Percentiles rank a stretch among this genome's conserved stretches.
Conservation (phyloP, 371 early-diverging fungal genomes). For the Apophysomyces variabilis region DNA sequence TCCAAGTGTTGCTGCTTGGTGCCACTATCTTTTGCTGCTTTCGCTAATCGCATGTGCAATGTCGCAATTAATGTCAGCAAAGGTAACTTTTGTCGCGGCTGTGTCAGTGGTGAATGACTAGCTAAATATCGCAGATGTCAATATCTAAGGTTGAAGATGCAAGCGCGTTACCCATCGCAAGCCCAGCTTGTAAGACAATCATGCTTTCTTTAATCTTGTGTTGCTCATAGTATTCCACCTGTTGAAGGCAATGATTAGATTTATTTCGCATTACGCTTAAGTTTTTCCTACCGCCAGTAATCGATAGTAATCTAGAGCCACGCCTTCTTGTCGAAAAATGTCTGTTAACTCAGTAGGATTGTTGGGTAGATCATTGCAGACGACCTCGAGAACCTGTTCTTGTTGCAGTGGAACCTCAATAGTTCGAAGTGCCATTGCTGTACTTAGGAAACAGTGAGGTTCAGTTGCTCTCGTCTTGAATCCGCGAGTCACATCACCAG, state of each 20-base stretch:
- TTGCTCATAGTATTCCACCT: slow-evolving; percentile 83
- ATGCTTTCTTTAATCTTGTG: slow-evolving; percentile 65
- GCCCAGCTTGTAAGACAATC: slow-evolving; percentile 61
- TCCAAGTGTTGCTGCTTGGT: slow-evolving; percentile 62
- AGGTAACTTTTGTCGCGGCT: slow-evolving; percentile 67
- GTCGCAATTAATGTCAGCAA: slow-evolving; percentile 70
- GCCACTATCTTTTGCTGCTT: slow-evolving; percentile 38
- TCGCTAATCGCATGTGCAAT: slow-evolving; percentile 67
- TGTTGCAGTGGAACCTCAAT: slow-evolving; percentile 85
- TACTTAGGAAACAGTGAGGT: background rate
- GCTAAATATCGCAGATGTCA: slow-evolving; percentile 18
- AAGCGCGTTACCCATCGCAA: slow-evolving; percentile 52
- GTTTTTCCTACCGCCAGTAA: slow-evolving; percentile 69
- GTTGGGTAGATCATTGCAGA: slow-evolving; percentile 71
- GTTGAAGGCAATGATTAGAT: slow-evolving; percentile 1
- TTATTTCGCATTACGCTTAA: slow-evolving; percentile 5
- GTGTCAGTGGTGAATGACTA: slow-evolving; percentile 53
- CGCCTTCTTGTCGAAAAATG: slow-evolving; percentile 77
- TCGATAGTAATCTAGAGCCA: slow-evolving; percentile 73
- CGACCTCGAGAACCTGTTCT: slow-evolving; percentile 81
- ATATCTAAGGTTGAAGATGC: slow-evolving; percentile 6
- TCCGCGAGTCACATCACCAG: no score
- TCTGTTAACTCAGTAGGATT: slow-evolving; percentile 75
- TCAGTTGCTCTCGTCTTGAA: no score
- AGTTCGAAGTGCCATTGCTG: slow-evolving; percentile 36